Evolutionary conservation across 805 yeast genomes (phyloP), one percentile per base, ranked within the genome.

Genomic region (Metschnikowia lachancei): DNA sequence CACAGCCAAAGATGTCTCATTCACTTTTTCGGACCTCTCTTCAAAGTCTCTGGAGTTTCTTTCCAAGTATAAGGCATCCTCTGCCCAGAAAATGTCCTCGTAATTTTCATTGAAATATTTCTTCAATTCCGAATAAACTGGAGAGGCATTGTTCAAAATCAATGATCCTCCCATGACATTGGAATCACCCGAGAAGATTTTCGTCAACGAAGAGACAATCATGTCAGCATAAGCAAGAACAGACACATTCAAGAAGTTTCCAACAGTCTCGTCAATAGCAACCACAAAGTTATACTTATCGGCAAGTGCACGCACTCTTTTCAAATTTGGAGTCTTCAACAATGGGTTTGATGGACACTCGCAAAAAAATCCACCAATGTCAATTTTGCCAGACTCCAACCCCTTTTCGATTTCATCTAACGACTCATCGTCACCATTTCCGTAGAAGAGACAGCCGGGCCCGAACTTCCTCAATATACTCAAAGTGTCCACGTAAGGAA

Each of bases 261-360:
- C 97, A 18, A 91, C 86, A 1, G 98, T 94, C 61, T 94, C 99
- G 67, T 94, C 99, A 33, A 94, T 85, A 14, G 87, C 87, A 29
- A 94, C 81, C 13, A 83, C 82, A 66, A 94, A 94, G 2, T 77
- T 75, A 67, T 76, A 87, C 55, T 83, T 72, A 49, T 80, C 80
- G 3, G 95, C 82, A 45, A 94, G 73, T 45, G 74, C 61, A 46
- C 84, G 76, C 48, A 90, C 77, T 55, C 82, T 77, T 35, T 63
- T 62, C 58, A 94, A 69, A 62, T 95, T 80, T 1, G 97, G 96
- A 37, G 96, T 85, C 59, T 82, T 85, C 51, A 95, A 71, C 50
- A 91, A 70, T n/a, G 98, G 98, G 64, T 91, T 91, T 0, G 96
- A 85, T 1, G 99, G 99, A 50, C 95, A 85, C 65, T 94, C 99